Evolutionary conservation across 2,329 filamentous ascomycete species (phyloP), one percentile per base, ranked within the genome.

Genomic region (Pseudocercospora cruenta): DNA sequence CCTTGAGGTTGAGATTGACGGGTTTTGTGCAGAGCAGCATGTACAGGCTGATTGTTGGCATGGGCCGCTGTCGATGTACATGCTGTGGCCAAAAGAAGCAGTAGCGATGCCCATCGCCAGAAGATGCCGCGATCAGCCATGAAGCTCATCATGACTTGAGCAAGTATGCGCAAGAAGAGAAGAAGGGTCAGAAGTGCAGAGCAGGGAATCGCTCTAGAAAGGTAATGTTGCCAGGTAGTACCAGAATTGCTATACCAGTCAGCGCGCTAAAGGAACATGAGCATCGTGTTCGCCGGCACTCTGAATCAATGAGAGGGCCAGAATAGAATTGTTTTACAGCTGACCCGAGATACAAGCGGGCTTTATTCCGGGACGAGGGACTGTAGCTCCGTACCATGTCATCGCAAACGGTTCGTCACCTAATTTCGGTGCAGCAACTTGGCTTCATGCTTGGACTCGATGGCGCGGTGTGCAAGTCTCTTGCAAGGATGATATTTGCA

Each of bases 1-100:
- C 33, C 61, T 21, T 60, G 33, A 26, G 55, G 33, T 26, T 54
- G 54, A 26, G 54, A 57, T 45, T 66, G 64, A 7, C 58, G 58
- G 4, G 16, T 7, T 36, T 36, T 26, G 22, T 54, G 57, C 19
- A 33, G 22, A 28, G 45, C 31, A 19, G n/a, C 57, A 26, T 60
- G 54, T n/a, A 14, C 28, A 39, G 39, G 9, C n/a, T 47, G 21
- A 21, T 12, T 26, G 19, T 57, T 24, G 31, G n/a, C 60, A 28
- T 63, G 33, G 43, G 60, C 53, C 14, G 12, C 22, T 24, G 28
- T 21, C 3, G 14, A 43, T 7, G 24, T 8, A 31, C 47, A 19
- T 14, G 26, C 24, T n/a, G 22, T 28, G 12, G 36, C 24, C 8
- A 57, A 58, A 12, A 63, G 47, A 9, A 62, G 28, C 3, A 62